Conservation (phyloP, 2,329 filamentous ascomycete genomes). For the Nemania bipapillata region DNA sequence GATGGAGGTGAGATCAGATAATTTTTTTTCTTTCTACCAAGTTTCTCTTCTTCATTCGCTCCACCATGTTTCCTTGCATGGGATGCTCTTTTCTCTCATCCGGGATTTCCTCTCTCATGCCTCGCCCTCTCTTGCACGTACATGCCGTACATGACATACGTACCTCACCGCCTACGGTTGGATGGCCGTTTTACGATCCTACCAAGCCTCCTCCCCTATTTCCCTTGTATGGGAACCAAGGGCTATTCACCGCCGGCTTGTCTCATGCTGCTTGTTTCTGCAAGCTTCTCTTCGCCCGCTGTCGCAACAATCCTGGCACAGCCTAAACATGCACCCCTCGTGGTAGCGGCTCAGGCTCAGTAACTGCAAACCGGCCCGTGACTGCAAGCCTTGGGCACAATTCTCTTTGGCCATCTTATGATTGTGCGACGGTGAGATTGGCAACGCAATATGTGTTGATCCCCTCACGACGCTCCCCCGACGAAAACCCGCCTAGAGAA, state of each 20-base stretch:
- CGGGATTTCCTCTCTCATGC: slow-evolving; percentile 15
- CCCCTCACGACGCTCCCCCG: slow-evolving; percentile 37
- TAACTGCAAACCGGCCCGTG: slow-evolving; percentile 42
- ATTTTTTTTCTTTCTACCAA: slow-evolving; percentile 18
- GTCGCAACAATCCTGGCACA: slow-evolving; percentile 31
- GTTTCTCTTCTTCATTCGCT: neutral
- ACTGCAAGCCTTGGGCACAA: slow-evolving; percentile 38
- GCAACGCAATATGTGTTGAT: slow-evolving; percentile 42
- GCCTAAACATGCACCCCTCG: slow-evolving; percentile 45
- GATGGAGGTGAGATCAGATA: slow-evolving; percentile 42
- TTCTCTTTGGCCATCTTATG: slow-evolving; percentile 40
- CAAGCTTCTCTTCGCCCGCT: slow-evolving; percentile 26
- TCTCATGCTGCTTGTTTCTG: slow-evolving; percentile 30
- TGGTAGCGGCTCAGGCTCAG: slow-evolving; percentile 42
- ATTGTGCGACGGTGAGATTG: slow-evolving; percentile 51
- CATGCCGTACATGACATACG: slow-evolving; percentile 28
- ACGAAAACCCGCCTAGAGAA: slow-evolving; percentile 28
- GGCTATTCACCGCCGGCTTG: slow-evolving; percentile 35
- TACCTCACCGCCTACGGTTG: slow-evolving; percentile 38
- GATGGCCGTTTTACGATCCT: slow-evolving; percentile 29
- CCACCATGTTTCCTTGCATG: slow-evolving; percentile 24
- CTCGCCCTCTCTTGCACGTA: slow-evolving; percentile 13
- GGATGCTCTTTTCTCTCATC: slow-evolving; percentile 25
- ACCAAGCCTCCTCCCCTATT: slow-evolving; percentile 21
- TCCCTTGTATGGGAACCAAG: slow-evolving; percentile 32